Evolutionary conservation across 2,329 filamentous ascomycete species (phyloP), one percentile per base, ranked within the genome.

Genomic region (Curvularia sp.): DNA sequence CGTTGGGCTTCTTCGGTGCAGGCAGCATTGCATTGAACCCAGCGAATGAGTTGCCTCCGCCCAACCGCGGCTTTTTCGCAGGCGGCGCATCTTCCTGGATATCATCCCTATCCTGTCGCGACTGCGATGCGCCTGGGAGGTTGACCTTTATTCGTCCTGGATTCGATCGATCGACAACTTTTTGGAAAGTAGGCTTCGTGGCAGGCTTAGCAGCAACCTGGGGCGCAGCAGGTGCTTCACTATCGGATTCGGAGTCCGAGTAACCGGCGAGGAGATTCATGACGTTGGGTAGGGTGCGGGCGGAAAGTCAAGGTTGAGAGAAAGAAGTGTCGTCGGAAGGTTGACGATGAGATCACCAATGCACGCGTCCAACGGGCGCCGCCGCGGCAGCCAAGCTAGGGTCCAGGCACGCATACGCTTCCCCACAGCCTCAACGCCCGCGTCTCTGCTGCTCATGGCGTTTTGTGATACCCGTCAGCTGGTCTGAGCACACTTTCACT

Each of bases 11-110:
- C 73, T 97, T 98, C 0, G 94, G 93, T 26, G 93, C 84, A 2
- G 94, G 94, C 20, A 98, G 83, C 66, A 97, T 87, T 1, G 92
- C 88, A 74, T 94, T 95, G 81, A 97, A 95, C 2, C 89, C 90
- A 51, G 90, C 85, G 69, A 96, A 93, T 4, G 85, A 84, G 28
- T 88, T 87, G 3, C 84, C 85, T 6, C 82, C 84, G 7, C 82
- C 84, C 1, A 85, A 86, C 49, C 87, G 87, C 18, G 85, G 83
- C 59, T 89, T 88, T 74, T 97, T 97, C 1, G 89, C 83, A 0
- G 90, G 89, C 4, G 69, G 71, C 2, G 67, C 72, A n/a, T 72
- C 73, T 9, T 63, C 82, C 26, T 84, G 82, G 54, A 75, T 77
- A 24, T 78, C 74, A 20, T 78, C 74, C 9, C 75, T 64, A 3